A percentile compares a stretch with the other conserved stretches of the same genome.
Evolutionary conservation across 78 protist species (phyloP).

Genomic region (Isochrysis galbana): DNA sequence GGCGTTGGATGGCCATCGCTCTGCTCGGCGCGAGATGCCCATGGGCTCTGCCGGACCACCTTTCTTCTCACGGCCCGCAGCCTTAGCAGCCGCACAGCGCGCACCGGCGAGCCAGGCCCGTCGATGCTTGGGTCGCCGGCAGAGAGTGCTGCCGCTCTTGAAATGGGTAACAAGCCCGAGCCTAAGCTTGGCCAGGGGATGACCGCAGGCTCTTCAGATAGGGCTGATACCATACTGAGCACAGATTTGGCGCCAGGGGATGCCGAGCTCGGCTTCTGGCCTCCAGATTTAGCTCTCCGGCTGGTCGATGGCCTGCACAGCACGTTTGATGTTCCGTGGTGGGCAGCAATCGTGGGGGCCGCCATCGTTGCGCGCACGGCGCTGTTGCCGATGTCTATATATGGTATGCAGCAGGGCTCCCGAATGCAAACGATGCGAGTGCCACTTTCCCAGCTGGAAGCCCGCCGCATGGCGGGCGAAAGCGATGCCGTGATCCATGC

Average conservation of each 20-base stretch:
- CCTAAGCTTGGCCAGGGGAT: too few relatives aligned
- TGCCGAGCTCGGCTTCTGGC: background rate
- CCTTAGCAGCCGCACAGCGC: too few relatives aligned
- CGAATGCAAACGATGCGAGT: background rate
- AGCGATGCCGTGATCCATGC: background rate
- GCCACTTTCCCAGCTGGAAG: background rate
- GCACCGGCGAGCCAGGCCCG: too few relatives aligned
- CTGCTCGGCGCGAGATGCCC: too few relatives aligned
- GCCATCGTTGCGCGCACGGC: slow-evolving; percentile 8
- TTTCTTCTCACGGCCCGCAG: too few relatives aligned
- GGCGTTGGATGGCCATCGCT: too few relatives aligned
- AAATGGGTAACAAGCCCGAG: too few relatives aligned
- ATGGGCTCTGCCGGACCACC: too few relatives aligned
- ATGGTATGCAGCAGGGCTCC: background rate
- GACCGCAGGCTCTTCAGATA: too few relatives aligned
- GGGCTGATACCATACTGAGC: too few relatives aligned
- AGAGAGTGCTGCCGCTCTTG: too few relatives aligned
- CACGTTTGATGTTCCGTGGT: background rate
- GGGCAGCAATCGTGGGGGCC: slow-evolving; percentile 24
- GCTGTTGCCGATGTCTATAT: background rate
- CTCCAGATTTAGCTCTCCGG: background rate
- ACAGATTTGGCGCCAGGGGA: background rate
- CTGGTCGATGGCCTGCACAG: background rate
- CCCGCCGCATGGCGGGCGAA: background rate
- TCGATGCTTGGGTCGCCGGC: too few relatives aligned